A percentile compares a stretch with the other conserved stretches of the same genome.
Evolutionary conservation across 2,329 filamentous ascomycete species (phyloP).

Genomic region (Fusarium sp.): DNA sequence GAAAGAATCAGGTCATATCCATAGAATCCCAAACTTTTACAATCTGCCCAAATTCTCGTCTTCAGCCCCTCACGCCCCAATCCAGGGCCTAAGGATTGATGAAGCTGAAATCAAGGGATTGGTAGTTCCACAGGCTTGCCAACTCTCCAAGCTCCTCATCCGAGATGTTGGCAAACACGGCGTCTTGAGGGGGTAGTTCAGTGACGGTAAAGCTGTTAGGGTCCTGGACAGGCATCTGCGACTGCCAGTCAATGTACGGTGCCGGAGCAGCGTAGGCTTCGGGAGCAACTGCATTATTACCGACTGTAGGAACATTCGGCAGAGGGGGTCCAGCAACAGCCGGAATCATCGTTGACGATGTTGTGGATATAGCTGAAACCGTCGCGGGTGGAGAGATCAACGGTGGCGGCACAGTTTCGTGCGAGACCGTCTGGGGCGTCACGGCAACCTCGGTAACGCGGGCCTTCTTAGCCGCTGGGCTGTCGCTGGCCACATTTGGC

Average conservation of each 20-base stretch:
- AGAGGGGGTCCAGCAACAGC: slow-evolving; percentile 22
- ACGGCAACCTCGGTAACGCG: slow-evolving; percentile 14
- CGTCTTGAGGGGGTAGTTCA: slow-evolving; percentile 26
- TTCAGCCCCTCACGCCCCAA: background rate
- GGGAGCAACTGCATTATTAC: slow-evolving; percentile 3
- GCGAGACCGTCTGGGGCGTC: slow-evolving; percentile 18
- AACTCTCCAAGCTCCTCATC: slow-evolving; percentile 54
- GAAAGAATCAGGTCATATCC: background rate
- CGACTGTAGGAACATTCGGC: slow-evolving; percentile 3
- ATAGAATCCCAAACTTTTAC: no score
- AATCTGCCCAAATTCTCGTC: background rate
- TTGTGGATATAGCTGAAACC: slow-evolving; percentile 6
- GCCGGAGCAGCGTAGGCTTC: slow-evolving; percentile 19
- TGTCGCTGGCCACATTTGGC: slow-evolving; percentile 18
- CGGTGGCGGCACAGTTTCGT: background rate
- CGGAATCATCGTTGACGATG: background rate
- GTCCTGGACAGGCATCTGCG: slow-evolving; percentile 27
- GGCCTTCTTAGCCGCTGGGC: slow-evolving; percentile 21
- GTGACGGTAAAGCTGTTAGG: slow-evolving; percentile 15
- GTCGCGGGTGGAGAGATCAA: slow-evolving; percentile 22
- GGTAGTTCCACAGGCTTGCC: slow-evolving; percentile 54
- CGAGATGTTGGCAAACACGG: slow-evolving; percentile 49
- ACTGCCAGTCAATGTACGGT: slow-evolving; percentile 33
- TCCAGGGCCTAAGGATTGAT: slow-evolving; percentile 29
- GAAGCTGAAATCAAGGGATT: slow-evolving; percentile 53